A percentile compares a stretch with the other conserved stretches of the same genome.
phyloP scores from a whole-genome alignment of 192 early-diverging fungal species.

The Coemansia sp. region DNA sequence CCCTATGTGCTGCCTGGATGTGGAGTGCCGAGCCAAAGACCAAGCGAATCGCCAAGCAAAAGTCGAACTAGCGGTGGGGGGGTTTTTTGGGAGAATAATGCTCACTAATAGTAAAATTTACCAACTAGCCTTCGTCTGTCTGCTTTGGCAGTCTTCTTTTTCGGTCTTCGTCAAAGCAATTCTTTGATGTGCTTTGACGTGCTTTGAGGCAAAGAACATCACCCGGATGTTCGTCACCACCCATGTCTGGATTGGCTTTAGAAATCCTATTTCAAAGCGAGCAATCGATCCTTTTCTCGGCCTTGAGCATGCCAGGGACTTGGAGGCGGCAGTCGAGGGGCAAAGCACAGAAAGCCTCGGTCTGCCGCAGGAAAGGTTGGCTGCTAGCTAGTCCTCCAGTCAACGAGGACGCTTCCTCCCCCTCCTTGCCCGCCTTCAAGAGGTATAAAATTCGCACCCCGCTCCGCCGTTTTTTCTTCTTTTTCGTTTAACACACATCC shows the following conservation, averaged over 20 bases:
- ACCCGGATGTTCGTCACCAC: neutral
- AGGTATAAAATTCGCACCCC: neutral
- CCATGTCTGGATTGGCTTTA: neutral
- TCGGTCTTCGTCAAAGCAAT: neutral
- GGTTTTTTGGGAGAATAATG: neutral
- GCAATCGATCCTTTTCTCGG: neutral
- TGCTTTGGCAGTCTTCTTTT: neutral
- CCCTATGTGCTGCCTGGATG: constrained; percentile 81
- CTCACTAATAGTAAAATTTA: neutral
- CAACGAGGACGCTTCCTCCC: neutral
- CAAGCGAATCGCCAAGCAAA: constrained; percentile 22
- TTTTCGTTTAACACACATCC: neutral
- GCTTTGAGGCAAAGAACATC: neutral
- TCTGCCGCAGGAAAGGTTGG: neutral
- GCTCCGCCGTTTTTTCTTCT: neutral
- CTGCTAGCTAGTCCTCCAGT: neutral
- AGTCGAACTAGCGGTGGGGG: constrained; percentile 11
- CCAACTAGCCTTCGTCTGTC: neutral
- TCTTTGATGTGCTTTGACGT: neutral
- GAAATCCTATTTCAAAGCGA: neutral
- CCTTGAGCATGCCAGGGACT: neutral
- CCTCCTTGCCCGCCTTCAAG: too few species aligned
- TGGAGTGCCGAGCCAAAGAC: constrained; percentile 52
- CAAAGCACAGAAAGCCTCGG: neutral
- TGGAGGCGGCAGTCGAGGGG: neutral